Conservation (phyloP, 2,329 filamentous ascomycete species). For the Talaromyces sp. region DNA sequence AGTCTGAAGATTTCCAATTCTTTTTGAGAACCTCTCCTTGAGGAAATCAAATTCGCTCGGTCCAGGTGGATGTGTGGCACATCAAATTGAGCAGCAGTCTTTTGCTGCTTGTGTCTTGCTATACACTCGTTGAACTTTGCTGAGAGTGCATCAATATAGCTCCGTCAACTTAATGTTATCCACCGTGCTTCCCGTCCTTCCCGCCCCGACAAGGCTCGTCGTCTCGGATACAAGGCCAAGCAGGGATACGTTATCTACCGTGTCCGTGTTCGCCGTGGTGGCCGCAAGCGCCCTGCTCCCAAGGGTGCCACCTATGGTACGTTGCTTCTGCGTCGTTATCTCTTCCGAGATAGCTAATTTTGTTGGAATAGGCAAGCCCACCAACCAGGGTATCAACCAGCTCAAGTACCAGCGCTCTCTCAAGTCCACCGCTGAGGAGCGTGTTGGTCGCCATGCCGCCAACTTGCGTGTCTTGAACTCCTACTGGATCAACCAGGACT, state of each 20-base stretch:
- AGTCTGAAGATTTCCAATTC: slow-evolving; percentile 22
- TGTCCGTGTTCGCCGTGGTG: slow-evolving; percentile 95
- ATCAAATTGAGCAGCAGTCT: slow-evolving; percentile 22
- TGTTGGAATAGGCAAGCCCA: slow-evolving; percentile 81
- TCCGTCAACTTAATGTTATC: slow-evolving; percentile 99
- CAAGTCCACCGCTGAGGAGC: slow-evolving; percentile 96
- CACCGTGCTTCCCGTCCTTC: slow-evolving; percentile 98
- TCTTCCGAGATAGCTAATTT: slow-evolving; percentile 19
- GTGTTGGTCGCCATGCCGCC: slow-evolving; percentile 97
- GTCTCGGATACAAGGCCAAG: slow-evolving; percentile 99
- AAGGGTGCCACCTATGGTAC: slow-evolving; percentile 99
- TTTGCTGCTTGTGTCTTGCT: slow-evolving; percentile 60
- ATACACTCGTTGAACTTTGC: slow-evolving; percentile 99
- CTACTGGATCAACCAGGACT: slow-evolving; percentile 99
- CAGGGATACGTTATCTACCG: slow-evolving; percentile 99
- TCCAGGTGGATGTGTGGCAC: slow-evolving; percentile 49
- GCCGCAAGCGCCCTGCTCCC: slow-evolving; percentile 91
- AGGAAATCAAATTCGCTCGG: slow-evolving; percentile 22
- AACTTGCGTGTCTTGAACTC: slow-evolving; percentile 99
- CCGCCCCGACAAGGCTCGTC: slow-evolving; percentile 99
- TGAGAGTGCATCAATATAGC: slow-evolving; percentile 99
- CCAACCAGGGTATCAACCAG: slow-evolving; percentile 99
- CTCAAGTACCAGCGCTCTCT: slow-evolving; percentile 99
- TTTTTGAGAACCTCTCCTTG: neutral
- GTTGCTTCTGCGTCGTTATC: slow-evolving; percentile 30